Conservation (phyloP, 305 asterid species). For the Withania somnifera region DNA sequence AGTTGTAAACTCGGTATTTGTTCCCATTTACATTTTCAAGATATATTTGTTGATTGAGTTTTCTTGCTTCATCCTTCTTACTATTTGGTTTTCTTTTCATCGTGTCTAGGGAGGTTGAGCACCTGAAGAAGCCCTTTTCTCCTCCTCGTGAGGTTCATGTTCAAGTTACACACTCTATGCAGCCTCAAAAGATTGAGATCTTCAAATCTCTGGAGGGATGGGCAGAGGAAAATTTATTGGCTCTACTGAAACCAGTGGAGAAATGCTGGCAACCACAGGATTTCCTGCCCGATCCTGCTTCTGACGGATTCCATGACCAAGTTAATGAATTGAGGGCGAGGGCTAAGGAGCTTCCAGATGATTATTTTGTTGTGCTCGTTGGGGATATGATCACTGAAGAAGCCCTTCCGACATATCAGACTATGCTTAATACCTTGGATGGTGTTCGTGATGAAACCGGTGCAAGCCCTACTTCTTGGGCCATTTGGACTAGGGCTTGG, state of each 20-base stretch:
- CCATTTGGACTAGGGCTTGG: conserved; percentile 66
- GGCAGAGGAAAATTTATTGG: conserved; percentile 56
- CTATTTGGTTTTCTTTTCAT: not conserved
- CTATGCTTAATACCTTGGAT: conserved; percentile 49
- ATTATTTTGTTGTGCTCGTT: conserved; percentile 43
- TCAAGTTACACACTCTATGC: conserved; percentile 87
- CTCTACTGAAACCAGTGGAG: conserved; percentile 70
- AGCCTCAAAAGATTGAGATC: conserved; percentile 75
- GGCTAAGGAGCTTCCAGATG: conserved; percentile 61
- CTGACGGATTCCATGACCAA: conserved; percentile 68
- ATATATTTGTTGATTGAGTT: not conserved
- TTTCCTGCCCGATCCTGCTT: conserved; percentile 72
- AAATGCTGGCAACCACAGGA: conserved; percentile 88
- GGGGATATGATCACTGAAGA: conserved; percentile 68
- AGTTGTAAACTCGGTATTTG: not conserved
- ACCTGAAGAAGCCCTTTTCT: conserved; percentile 44
- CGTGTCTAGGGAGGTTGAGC: conserved; percentile 44
- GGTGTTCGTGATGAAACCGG: conserved; percentile 68
- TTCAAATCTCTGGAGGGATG: conserved; percentile 64
- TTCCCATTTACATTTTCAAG: not conserved
- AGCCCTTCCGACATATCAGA: conserved; percentile 63
- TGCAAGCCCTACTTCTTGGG: conserved; percentile 61
- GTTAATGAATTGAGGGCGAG: conserved; percentile 59
- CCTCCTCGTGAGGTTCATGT: conserved; percentile 77
- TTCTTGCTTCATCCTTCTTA: not conserved